These are phyloP conservation scores for Astragalus membranaceus DNA, from an alignment of 306 rosid genomes.

Conservation along the genomic window DNA sequence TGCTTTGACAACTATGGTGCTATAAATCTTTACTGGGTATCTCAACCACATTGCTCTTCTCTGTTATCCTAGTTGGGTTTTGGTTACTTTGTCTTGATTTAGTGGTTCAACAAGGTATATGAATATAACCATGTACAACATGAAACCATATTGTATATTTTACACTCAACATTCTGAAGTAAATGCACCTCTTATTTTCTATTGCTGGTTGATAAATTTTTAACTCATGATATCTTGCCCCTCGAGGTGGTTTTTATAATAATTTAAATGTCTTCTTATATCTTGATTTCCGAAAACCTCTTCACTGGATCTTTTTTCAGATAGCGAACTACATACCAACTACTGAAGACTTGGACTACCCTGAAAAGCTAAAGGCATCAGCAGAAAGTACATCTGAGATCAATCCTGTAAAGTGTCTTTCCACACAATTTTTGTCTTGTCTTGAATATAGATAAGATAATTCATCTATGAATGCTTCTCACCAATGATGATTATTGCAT, in stretches of 20 bases:
- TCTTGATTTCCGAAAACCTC: slow-evolving; percentile 10
- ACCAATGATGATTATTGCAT: background rate
- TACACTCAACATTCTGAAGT: background rate
- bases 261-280: background rate
- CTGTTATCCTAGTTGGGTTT: background rate
- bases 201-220: background rate
- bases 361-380: slow-evolving; percentile 79
- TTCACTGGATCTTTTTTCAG: slow-evolving; percentile 31
- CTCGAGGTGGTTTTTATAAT: background rate
- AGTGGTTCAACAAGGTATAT: background rate
- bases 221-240: slow-evolving; percentile 9
- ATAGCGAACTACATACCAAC: slow-evolving; percentile 84
- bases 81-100: background rate
- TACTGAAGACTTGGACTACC: slow-evolving; percentile 88
- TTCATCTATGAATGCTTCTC: background rate
- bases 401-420: slow-evolving; percentile 50
- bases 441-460: background rate
- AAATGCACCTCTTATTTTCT: background rate
- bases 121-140: slow-evolving; percentile 4
- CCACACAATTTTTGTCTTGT: slow-evolving; percentile 5
- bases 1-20: background rate
- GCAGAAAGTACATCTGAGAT: slow-evolving; percentile 50
- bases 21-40: background rate
- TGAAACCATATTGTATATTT: background rate
- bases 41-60: background rate